phyloP scores from a whole-genome alignment of 495 filamentous ascomycete species.

The Clavariopsis aquatica region DNA sequence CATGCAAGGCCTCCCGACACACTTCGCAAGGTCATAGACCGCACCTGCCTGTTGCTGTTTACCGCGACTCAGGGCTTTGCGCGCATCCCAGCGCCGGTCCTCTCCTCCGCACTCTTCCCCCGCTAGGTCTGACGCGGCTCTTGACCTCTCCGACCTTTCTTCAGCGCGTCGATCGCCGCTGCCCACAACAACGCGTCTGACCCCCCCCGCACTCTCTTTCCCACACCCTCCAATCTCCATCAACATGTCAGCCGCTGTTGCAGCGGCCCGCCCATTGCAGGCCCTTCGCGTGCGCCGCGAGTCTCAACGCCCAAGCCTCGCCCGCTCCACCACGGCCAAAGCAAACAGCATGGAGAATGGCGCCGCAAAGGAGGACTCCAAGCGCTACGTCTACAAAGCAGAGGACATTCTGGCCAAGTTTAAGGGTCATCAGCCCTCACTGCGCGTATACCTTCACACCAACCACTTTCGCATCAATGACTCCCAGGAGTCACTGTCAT shows the following conservation, averaged over 20 bases:
- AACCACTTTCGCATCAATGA: slow-evolving; percentile 90
- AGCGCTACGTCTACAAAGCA: slow-evolving; percentile 51
- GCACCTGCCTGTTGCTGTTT: not conserved
- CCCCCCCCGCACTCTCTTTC: not conserved
- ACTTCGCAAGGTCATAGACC: not conserved
- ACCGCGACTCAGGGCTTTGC: not conserved
- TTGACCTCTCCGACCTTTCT: no score
- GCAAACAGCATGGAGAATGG: slow-evolving; percentile 24
- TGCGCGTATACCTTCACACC: slow-evolving; percentile 81
- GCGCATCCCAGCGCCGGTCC: not conserved
- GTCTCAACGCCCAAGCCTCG: slow-evolving; percentile 36
- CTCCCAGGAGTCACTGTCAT: slow-evolving; percentile 87
- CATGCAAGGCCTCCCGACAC: not conserved
- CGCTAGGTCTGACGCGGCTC: not conserved
- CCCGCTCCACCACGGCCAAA: slow-evolving; percentile 29
- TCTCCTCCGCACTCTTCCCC: not conserved
- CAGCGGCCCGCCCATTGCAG: slow-evolving; percentile 27
- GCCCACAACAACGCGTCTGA: slow-evolving; percentile 1
- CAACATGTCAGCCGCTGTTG: slow-evolving; percentile 25
- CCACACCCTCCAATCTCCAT: not conserved
- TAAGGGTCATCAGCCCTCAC: slow-evolving; percentile 70
- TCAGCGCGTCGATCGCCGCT: not conserved
- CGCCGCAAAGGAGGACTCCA: slow-evolving; percentile 24
- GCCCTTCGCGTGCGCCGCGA: slow-evolving; percentile 40
- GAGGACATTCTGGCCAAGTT: slow-evolving; percentile 82